phyloP scores from a whole-genome alignment of 2,329 filamentous ascomycete genomes.

The Beauveria asiatica region DNA sequence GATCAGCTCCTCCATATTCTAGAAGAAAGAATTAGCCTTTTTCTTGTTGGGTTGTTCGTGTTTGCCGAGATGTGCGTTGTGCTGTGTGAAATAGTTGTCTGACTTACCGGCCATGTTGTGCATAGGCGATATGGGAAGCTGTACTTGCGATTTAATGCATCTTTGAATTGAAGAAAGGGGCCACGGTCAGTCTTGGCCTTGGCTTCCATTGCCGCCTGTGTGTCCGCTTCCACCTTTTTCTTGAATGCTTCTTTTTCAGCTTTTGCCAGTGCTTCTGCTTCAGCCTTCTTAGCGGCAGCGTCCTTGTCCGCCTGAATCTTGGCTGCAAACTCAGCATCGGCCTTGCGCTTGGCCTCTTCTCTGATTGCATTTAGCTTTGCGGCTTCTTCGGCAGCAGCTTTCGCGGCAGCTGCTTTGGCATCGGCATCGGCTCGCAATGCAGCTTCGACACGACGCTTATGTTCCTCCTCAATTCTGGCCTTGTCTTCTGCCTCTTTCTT shows the following conservation, averaged over 20 bases:
- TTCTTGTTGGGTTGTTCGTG: background rate
- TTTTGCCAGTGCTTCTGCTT: constrained; percentile 26
- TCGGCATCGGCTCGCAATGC: constrained; percentile 33
- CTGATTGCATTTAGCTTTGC: constrained; percentile 30
- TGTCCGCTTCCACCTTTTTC: constrained; percentile 43
- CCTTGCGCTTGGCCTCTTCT: constrained; percentile 29
- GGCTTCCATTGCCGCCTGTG: constrained; percentile 40
- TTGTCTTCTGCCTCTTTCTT: constrained; percentile 31
- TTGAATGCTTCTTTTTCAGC: constrained; percentile 34
- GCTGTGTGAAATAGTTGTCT: background rate
- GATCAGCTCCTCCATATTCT: constrained; percentile 84
- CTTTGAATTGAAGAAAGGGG: constrained; percentile 79
- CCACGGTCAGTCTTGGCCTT: constrained; percentile 46
- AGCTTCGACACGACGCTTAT: constrained; percentile 31
- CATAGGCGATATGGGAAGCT: constrained; percentile 85
- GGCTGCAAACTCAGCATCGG: constrained; percentile 28
- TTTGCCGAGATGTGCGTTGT: background rate
- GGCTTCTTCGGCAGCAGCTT: constrained; percentile 34
- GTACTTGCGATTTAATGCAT: constrained; percentile 84
- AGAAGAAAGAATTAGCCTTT: background rate
- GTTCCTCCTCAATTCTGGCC: constrained; percentile 39
- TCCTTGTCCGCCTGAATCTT: constrained; percentile 13
- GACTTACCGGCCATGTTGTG: constrained; percentile 69
- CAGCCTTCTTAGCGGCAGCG: constrained; percentile 22
- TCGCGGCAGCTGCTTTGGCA: constrained; percentile 33